Conservation (phyloP, 345 rosid species). For the Raphanus sativus region DNA sequence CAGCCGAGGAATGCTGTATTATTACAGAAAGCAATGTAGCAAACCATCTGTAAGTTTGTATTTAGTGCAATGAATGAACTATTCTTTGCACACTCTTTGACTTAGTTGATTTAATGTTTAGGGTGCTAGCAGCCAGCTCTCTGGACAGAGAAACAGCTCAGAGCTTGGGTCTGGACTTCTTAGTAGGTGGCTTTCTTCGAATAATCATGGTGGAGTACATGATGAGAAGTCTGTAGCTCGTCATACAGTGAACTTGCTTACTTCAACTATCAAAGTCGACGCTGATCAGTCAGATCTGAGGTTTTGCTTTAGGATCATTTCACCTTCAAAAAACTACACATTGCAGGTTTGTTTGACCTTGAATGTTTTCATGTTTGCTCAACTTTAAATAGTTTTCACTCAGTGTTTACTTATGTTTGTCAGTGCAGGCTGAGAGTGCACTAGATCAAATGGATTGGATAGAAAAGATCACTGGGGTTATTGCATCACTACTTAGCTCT, state of each 20-base stretch:
- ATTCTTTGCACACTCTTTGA: neutral
- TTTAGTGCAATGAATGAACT: neutral
- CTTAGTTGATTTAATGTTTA: constrained; percentile 29
- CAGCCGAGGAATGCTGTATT: constrained; percentile 98
- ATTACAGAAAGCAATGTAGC: constrained; percentile 87
- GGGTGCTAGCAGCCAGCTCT: constrained; percentile 74
- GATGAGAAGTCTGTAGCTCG: constrained; percentile 99
- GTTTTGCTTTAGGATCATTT: constrained; percentile 98
- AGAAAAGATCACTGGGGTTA: constrained; percentile 97
- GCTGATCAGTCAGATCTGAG: constrained; percentile 98
- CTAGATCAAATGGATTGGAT: constrained; percentile 99
- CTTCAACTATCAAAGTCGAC: constrained; percentile 96
- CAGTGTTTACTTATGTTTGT: constrained; percentile 55
- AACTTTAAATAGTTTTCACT: constrained; percentile 28
- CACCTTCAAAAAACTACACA: constrained; percentile 97
- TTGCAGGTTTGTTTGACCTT: constrained; percentile 68
- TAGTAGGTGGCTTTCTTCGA: constrained; percentile 96
- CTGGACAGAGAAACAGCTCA: constrained; percentile 92
- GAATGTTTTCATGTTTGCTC: constrained; percentile 9
- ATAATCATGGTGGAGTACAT: constrained; percentile 90
- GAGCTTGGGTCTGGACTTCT: constrained; percentile 95
- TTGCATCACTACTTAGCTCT: constrained; percentile 94
- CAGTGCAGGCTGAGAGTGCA: constrained; percentile 99
- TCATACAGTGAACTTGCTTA: constrained; percentile 98
- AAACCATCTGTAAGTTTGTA: constrained; percentile 79